Evolutionary conservation across 371 early-diverging fungal species (phyloP).

Genomic region (Conidiobolus incongruus): DNA sequence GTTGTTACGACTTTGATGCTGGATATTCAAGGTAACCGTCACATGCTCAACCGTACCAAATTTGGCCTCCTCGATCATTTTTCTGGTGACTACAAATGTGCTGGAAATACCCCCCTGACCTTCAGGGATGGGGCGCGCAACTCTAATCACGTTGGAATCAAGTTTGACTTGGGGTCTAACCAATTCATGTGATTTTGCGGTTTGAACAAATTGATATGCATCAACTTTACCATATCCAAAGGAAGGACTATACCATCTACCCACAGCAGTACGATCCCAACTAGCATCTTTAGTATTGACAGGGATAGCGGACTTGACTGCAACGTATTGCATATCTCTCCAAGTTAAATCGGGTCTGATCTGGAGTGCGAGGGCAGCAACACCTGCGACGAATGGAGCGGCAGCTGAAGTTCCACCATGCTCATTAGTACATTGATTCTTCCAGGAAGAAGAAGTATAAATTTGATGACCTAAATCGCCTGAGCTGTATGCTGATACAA

Average conservation of each 20-base stretch:
- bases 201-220: conserved; percentile 52
- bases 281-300: conserved; percentile 27
- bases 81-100: conserved; percentile 15
- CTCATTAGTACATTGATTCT: conserved; percentile 32
- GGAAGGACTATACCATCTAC: conserved; percentile 57
- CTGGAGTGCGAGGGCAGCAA: conserved; percentile 76
- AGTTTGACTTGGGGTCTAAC: conserved; percentile 40
- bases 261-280: conserved; percentile 34
- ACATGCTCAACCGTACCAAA: conserved; percentile 58
- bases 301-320: conserved; percentile 58
- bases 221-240: conserved; percentile 86
- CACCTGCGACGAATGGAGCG: conserved; percentile 82
- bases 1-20: conserved; percentile 61
- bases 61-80: conserved; percentile 16
- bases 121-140: conserved; percentile 31
- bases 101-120: conserved; percentile 13
- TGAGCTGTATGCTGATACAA: conserved; percentile 74
- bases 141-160: conserved; percentile 13
- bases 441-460: conserved; percentile 64
- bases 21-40: conserved; percentile 59
- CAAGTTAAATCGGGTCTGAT: conserved; percentile 80
- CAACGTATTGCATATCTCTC: conserved; percentile 76
- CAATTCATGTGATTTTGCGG: conserved; percentile 33
- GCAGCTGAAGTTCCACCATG: conserved; percentile 97
- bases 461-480: not conserved